phyloP scores from a whole-genome alignment of 768 basidiomycete genomes.

The Coprinellus micaceus region DNA sequence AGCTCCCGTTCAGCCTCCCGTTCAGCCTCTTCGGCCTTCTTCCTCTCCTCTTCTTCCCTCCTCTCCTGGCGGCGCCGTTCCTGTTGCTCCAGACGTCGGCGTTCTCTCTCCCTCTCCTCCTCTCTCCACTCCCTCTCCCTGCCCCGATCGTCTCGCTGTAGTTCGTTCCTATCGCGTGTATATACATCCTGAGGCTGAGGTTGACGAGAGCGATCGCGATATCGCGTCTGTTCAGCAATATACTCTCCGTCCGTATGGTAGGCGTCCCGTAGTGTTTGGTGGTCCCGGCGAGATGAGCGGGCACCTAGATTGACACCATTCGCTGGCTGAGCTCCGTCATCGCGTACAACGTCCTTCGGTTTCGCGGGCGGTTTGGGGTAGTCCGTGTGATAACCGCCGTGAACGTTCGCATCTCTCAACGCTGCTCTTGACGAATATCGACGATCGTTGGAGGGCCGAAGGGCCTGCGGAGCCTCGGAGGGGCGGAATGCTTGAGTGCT shows the following conservation, averaged over 20 bases:
- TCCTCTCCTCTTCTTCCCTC: not conserved
- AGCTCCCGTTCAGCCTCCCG: constrained; percentile 15
- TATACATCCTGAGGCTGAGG: not conserved
- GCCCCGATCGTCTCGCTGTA: constrained; percentile 2
- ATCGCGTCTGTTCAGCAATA: not conserved
- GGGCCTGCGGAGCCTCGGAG: not conserved
- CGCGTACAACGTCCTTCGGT: not conserved
- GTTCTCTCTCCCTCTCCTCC: constrained; percentile 20
- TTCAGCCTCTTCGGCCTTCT: constrained; percentile 5
- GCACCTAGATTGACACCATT: not conserved
- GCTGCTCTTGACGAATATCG: not conserved
- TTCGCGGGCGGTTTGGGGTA: not conserved
- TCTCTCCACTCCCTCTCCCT: constrained; percentile 17
- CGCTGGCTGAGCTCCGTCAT: not conserved
- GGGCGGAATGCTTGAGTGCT: not conserved
- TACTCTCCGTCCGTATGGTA: constrained; percentile 2
- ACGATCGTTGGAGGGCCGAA: not conserved
- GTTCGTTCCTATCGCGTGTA: not conserved
- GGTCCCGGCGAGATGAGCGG: not conserved
- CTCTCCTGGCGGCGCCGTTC: constrained; percentile 8
- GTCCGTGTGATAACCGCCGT: not conserved
- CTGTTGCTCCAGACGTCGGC: constrained; percentile 1
- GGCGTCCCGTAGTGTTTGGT: too few species aligned
- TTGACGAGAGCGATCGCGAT: constrained; percentile 1
- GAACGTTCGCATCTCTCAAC: not conserved